phyloP scores from a whole-genome alignment of 169 alveolate genomes.

The Eimeria tenella region DNA sequence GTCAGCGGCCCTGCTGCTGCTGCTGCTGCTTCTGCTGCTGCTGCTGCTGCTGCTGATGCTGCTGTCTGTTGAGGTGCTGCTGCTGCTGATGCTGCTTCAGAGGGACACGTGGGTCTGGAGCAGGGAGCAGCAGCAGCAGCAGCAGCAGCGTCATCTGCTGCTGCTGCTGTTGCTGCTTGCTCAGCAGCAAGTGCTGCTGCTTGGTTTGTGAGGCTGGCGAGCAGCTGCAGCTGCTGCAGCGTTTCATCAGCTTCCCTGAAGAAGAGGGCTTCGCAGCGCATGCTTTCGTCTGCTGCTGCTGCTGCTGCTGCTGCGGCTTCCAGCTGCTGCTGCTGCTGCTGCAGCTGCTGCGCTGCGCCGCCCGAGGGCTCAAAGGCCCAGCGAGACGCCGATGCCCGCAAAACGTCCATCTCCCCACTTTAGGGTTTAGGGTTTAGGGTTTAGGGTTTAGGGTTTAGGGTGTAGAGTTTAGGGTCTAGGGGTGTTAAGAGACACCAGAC shows the following conservation, averaged over 20 bases:
- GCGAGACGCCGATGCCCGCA: slow-evolving; percentile 24
- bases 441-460: too few species aligned
- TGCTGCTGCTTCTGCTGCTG: slow-evolving; percentile 16
- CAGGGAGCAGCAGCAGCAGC: too few species aligned
- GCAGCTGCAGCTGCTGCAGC: slow-evolving; percentile 59
- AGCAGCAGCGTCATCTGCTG: too few species aligned
- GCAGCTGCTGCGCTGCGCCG: neutral
- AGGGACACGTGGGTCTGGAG: too few species aligned
- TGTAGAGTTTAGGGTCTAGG: too few species aligned
- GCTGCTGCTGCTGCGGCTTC: slow-evolving; percentile 30
- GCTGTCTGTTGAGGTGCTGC: neutral
- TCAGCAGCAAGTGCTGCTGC: slow-evolving; percentile 43
- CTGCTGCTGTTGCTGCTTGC: neutral
- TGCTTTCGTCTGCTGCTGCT: slow-evolving; percentile 6
- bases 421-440: too few species aligned
- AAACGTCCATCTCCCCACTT: neutral
- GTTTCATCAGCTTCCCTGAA: slow-evolving; percentile 13
- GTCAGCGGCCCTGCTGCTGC: neutral
- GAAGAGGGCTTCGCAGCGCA: slow-evolving; percentile 24
- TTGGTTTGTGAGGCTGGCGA: neutral
- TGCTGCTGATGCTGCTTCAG: neutral
- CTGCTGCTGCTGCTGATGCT: slow-evolving; percentile 4
- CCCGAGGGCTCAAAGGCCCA: slow-evolving; percentile 14
- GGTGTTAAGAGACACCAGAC: too few species aligned
- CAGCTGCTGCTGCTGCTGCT: neutral